Evolutionary conservation across 495 filamentous ascomycete genomes (phyloP), one percentile per base, ranked within the genome.

Genomic region (Hypoxylon perforatum): DNA sequence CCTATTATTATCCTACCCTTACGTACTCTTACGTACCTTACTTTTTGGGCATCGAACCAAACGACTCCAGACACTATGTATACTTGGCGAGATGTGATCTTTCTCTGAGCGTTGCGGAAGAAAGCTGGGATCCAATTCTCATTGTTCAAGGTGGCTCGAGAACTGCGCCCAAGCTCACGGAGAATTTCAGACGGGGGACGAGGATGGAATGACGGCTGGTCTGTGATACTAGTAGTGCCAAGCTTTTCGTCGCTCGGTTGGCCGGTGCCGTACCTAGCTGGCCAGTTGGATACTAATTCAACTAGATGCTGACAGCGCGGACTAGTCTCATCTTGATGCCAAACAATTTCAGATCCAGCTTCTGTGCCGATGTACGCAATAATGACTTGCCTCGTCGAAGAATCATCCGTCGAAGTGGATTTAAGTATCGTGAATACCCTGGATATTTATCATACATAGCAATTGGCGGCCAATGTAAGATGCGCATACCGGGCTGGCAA

Each of bases 261-360:
- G 46, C 39, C 46, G 23, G 12, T 36, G 25, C 12, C 39, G 15
- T 38, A 35, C 11, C 10, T 38, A 38, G 4, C 10, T 38, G 12
- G 3, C 46, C 41, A 51, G 57, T 41, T 51, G 25, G 53, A 14
- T 28, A 48, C 25, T 25, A 44, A 39, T 39, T 69, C 51, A 56
- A 50, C 41, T 56, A 33, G 55, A 61, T 69, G 56, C 60, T 64
- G 61, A 57, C 66, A 28, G 50, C 59, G 39, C n/a, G 46, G 17
- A 64, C 56, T 64, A 64, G 66, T 69, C 51, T 64, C 60, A 64
- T 41, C 55, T 69, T 64, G 61, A 64, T 60, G 65, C 38, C n/a
- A 60, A 60, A 69, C 51, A n/a, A 55, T 54, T 44, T 61, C 46
- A 54, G 61, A 60, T 50, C 36, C 33, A 57, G 41, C 57, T 46